phyloP scores from a whole-genome alignment of 2,329 filamentous ascomycete species.

The Aureobasidium sp. region DNA sequence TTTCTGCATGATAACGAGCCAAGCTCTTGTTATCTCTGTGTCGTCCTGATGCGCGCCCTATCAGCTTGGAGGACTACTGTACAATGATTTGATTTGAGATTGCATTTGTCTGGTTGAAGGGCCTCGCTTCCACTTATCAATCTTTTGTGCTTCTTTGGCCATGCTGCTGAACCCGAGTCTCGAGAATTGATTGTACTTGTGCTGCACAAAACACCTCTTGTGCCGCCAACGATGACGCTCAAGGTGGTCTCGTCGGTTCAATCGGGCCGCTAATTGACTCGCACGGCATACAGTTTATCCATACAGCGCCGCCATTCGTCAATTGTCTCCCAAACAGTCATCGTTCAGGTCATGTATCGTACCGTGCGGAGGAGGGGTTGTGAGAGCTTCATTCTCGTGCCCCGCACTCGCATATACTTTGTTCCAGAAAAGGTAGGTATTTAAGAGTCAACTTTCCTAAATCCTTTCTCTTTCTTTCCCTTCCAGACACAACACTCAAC shows the following conservation, averaged over 20 bases:
- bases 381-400: not conserved
- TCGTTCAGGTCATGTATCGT: not conserved
- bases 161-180: no score
- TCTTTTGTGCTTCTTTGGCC: no score
- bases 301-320: not conserved
- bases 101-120: no score
- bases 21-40: no score
- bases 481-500: not conserved
- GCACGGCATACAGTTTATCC: slow-evolving; percentile 10
- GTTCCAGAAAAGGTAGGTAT: not conserved
- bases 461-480: not conserved
- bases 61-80: no score
- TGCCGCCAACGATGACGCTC: no score
- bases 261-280: slow-evolving; percentile 6
- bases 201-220: no score
- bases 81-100: no score
- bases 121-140: no score
- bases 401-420: slow-evolving; percentile 13
- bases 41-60: no score
- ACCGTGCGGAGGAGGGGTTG: slow-evolving; percentile 11
- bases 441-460: slow-evolving; percentile 6
- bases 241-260: not conserved
- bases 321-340: not conserved
- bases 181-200: no score
- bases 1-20: no score